Evolutionary conservation across 148 eudicot genomes (phyloP).

Genomic region (Talinum fruticosum): DNA sequence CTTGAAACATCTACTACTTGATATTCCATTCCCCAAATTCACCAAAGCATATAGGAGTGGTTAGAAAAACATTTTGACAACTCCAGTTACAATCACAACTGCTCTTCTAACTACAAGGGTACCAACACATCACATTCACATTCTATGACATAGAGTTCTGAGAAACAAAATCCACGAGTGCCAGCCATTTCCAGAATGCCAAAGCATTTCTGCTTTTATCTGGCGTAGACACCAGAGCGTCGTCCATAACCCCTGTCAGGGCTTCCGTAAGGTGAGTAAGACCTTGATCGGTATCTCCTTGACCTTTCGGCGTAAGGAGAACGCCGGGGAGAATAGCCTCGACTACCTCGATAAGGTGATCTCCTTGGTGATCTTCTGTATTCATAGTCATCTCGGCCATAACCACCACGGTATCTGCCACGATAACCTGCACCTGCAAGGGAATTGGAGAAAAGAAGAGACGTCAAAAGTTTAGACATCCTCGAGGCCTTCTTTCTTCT

Average conservation of each 20-base stretch:
- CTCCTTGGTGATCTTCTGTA: constrained; percentile 89
- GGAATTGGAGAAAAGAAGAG: neutral
- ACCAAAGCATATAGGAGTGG: neutral
- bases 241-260: constrained; percentile 69
- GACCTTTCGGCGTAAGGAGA: constrained; percentile 87
- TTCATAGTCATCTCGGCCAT: constrained; percentile 76
- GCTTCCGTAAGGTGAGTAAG: constrained; percentile 79
- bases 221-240: constrained; percentile 51
- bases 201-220: constrained; percentile 25
- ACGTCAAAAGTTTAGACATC: neutral
- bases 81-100: neutral
- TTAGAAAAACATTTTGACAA: neutral
- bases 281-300: constrained; percentile 86
- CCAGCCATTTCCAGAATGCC: neutral
- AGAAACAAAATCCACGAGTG: neutral
- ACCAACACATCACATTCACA: constrained; percentile 16
- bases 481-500: too few species aligned
- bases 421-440: constrained; percentile 46
- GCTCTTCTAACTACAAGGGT: constrained; percentile 6
- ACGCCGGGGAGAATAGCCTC: constrained; percentile 74
- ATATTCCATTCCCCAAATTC: neutral
- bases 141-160: constrained; percentile 7
- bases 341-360: constrained; percentile 70
- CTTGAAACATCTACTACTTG: neutral
- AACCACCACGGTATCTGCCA: constrained; percentile 62